phyloP scores from a whole-genome alignment of 176 grass and related monocot species.

The Lolium perenne region DNA sequence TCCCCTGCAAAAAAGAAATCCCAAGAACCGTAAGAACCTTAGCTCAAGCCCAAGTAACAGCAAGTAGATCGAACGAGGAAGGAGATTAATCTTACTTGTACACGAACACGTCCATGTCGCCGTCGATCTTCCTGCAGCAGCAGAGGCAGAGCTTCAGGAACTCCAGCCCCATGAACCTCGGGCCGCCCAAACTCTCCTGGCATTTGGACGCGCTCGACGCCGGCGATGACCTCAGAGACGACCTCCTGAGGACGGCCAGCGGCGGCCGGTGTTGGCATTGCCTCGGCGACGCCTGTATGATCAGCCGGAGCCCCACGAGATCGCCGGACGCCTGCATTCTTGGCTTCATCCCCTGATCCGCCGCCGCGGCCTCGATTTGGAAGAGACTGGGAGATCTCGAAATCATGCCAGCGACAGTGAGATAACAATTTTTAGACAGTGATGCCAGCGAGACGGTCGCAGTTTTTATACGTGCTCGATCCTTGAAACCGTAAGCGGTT shows the following conservation, averaged over 20 bases:
- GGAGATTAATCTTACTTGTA: constrained; percentile 55
- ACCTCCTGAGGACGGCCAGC: constrained; percentile 48
- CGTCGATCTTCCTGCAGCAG: constrained; percentile 61
- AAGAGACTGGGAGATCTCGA: constrained; percentile 42
- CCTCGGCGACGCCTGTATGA: constrained; percentile 59
- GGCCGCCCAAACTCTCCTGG: background rate
- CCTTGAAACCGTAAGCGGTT: background rate
- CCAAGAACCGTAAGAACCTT: background rate
- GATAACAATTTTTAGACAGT: background rate
- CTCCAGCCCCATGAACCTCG: constrained; percentile 13
- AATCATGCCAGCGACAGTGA: constrained; percentile 27
- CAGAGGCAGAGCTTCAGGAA: constrained; percentile 72
- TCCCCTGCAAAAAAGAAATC: constrained; percentile 54
- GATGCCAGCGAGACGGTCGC: background rate
- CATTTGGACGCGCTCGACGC: background rate
- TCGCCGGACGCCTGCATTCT: constrained; percentile 21
- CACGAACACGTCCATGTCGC: constrained; percentile 74
- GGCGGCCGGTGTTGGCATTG: background rate
- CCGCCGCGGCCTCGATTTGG: constrained; percentile 23
- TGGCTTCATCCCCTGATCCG: background rate
- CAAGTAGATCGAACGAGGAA: background rate
- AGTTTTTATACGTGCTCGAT: background rate
- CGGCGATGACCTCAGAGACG: constrained; percentile 13
- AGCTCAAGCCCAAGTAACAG: background rate
- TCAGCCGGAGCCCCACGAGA: constrained; percentile 63